Evolutionary conservation across 164 flowering plant species (phyloP), one percentile per base, ranked within the genome.

Genomic region (Umbilicus rupestris): DNA sequence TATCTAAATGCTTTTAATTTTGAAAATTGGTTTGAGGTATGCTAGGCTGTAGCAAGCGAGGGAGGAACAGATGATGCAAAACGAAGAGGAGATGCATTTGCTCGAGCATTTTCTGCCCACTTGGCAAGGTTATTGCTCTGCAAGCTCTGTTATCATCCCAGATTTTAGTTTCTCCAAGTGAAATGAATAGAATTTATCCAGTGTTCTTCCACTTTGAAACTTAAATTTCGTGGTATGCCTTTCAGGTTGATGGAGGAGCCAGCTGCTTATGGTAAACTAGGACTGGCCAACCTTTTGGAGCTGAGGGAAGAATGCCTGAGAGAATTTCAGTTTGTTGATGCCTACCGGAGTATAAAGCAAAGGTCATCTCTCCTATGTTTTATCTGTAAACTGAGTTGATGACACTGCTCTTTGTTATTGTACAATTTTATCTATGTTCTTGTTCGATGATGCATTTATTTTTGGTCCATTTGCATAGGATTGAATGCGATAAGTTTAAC

Each of bases 11-110:
- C 10, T 41, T 14, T 41, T 14, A 10, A 41, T 41, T 7, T 14
- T 41, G 29, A 52, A 12, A 16, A 57, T 65, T 49, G 28, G 39
- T 73, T 62, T 68, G 49, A 64, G 22, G 63, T 49, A 2, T 69
- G 45, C 62, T 72, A 95, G 99, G 99, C 99, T 39, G 96, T 92
- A 69, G 99, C 99, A 60, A 95, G 99, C 83, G 99, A 95, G 82
- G 97, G 99, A 63, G 97, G 97, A 60, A 95, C 97, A 4, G 99
- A 95, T 74, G 97, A 95, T 84, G 99, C 99, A 66, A 90, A 87
- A 82, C 86, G 92, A 76, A 81, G 99, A 73, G 99, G 99, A 63
- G 99, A 89, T 80, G 97, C 99, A 29, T 92, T 95, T 86, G 92
- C 97, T 71, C 92, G 84, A 77, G 99, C 99, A 71, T 92, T 95